Base-by-base conservation (phyloP, 2,329 filamentous ascomycete species). In the Trichoderma sp. region DNA sequence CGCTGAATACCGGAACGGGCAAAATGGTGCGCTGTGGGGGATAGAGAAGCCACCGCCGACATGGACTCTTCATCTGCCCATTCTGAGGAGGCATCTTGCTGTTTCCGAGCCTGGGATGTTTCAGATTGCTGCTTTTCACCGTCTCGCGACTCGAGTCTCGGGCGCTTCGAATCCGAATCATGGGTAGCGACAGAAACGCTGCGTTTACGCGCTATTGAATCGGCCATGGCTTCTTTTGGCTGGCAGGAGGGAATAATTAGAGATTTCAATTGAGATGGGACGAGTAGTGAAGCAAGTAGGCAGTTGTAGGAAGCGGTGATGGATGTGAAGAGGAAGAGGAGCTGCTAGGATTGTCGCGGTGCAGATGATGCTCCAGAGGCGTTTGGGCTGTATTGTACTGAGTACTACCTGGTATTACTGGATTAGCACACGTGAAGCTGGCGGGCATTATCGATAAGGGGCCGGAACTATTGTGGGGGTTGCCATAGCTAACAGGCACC, bases 1-100 rank as follows among this genome's bases (percentile, higher is more conserved):
- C 87, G 83, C 54, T 83, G 81, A 29, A 90, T 78, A 2, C 83
- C 75, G 19, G 69, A 67, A 66, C 78, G 73, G 7, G 77, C 78
- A 68, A 78, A 74, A 34, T 73, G 73, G 64, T 78, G 77, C 35
- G 74, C 72, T 4, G 78, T 78, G 15, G 75, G 74, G 3, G 71
- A 67, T 60, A 69, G 67, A 12, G 73, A 74, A 58, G 72, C 69
- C 39, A 70, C 53, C 3, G 72, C 71, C 15, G 29, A 25, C 17
- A 27, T 8, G 12, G n/a, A 64, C 12, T 64, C 52, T 19, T 54
- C 53, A 2, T 59, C 53, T 22, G 12, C 34, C 60, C 42, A 48
- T 25, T 35, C 27, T 25, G 25, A 34, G 2, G 53, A 25, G 15
- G 29, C 34, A 7, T 35, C 34, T 6, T 35, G 32, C 6, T 27